Evolutionary conservation across 305 asterid genomes (phyloP).

Genomic region (Solanum aculeatissimum): DNA sequence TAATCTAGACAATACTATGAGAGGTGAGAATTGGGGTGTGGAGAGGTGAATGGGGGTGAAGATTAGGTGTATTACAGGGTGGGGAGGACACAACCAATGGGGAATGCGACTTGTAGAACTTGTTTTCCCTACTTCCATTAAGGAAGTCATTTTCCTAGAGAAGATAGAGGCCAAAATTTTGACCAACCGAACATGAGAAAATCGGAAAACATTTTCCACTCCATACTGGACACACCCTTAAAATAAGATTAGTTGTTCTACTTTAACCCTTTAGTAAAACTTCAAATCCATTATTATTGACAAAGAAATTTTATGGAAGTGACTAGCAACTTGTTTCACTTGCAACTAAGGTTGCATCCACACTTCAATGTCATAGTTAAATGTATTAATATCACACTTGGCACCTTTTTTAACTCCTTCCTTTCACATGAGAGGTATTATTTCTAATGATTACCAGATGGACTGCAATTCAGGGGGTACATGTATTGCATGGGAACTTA

Average conservation of each 20-base stretch:
- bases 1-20: too few relatives aligned
- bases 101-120: too few relatives aligned
- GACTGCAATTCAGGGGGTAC: not conserved
- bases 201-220: too few relatives aligned
- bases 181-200: too few relatives aligned
- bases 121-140: too few relatives aligned
- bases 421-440: not conserved
- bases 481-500: not conserved
- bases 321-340: not conserved
- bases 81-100: too few relatives aligned
- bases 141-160: too few relatives aligned
- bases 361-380: not conserved
- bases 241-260: not conserved
- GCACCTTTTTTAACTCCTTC: not conserved
- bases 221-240: too few relatives aligned
- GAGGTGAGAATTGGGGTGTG: too few relatives aligned
- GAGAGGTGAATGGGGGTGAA: too few relatives aligned
- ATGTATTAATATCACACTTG: not conserved
- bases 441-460: not conserved
- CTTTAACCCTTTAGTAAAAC: not conserved
- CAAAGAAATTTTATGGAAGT: not conserved
- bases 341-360: not conserved
- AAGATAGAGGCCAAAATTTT: too few relatives aligned
- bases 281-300: not conserved
- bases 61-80: too few relatives aligned